Base-by-base conservation (phyloP, 345 rosid species). In the Hibiscus trionum region DNA sequence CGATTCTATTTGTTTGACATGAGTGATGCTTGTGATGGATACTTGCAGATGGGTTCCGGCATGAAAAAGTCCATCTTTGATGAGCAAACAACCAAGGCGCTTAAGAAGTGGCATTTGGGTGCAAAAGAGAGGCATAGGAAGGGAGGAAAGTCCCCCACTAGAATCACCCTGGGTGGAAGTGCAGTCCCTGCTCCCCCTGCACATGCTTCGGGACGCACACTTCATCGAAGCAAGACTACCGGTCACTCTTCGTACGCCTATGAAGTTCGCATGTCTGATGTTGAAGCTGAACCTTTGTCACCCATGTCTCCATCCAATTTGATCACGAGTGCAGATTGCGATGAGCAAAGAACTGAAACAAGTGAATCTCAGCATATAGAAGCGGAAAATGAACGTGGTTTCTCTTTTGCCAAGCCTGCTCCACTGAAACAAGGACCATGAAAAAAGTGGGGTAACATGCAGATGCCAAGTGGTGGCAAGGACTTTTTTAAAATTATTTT, bases 21-120 rank as follows among this genome's bases (percentile, higher is more conserved):
- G n/a, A 49, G 53, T 12, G 6, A 49, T 49, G 53, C 53, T 15
- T 42, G 11, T 42, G 46, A 42, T 49, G 53, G 5, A 49, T 49
- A 49, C n/a, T 49, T 49, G 53, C 53, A 49, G 53, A 49, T 49
- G 53, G 53, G 53, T 12, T 49, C 53, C 1, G 17, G 53, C 16
- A 49, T 49, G 53, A 49, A 49, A 49, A 49, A 4, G 53, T 49
- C 53, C 53, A 49, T 49, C 53, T 49, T 49, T 15, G 53, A 49
- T 14, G 53, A 49, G 53, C 53, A 49, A 49, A 49, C 53, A 49
- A 49, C 53, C 53, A 49, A 49, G 53, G 53, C 53, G n/a, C 53
- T 49, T 49, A 92, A 87, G 87, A 92, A 83, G 68, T 95, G 99
- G 99, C 97, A 81, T 71, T 84, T 78, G 90, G 89, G 85, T 0